Base-by-base conservation (phyloP, 768 basidiomycete species). In the Auricularia heimuer region DNA sequence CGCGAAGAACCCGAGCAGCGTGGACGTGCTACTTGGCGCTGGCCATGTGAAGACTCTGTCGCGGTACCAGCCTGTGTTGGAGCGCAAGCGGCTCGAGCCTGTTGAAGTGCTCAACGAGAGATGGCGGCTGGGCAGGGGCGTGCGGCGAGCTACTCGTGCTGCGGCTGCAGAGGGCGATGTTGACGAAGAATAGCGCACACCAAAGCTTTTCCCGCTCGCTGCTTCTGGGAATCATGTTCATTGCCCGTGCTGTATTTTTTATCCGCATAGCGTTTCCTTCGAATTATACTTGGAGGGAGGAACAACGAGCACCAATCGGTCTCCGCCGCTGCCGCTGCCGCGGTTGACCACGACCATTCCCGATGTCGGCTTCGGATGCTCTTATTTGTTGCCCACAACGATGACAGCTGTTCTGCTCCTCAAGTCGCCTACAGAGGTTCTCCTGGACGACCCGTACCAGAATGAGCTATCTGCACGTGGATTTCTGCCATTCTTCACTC, bases 71-170 rank as follows among this genome's bases (percentile, higher is more conserved):
- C 85, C 85, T 6, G 68, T 99, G 37, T 70, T 94, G 62, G 68
- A 79, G 64, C 79, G 94, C 66, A 83, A 85, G 63, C 79, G 92
- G 63, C 75, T 89, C 35, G 89, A 91, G 65, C 80, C 80, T 6
- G 85, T 89, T 0, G 88, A 90, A 39, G 82, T 84, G 14, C 81
- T 83, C 29, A 96, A 98, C 72, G 85, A 85, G 70, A 81, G 88
- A 63, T 98, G 90, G 89, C 79, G 87, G 66, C 70, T 80, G 18
- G 88, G 88, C 11, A 65, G 72, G 65, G 73, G 75, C 33, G 62
- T 36, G 36, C 47, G 56, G 11, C 56, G 56, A 4, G 24, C 56
- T 8, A 60, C 14, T 11, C 56, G 56, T 18, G 63, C 45, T 47
- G 65, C 62, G 29, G 62, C 56, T 36, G 54, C 61, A 10, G 67